A percentile compares a stretch with the other conserved stretches of the same genome.
phyloP scores from a whole-genome alignment of 164 flowering plant genomes.

The Aristolochia californica region DNA sequence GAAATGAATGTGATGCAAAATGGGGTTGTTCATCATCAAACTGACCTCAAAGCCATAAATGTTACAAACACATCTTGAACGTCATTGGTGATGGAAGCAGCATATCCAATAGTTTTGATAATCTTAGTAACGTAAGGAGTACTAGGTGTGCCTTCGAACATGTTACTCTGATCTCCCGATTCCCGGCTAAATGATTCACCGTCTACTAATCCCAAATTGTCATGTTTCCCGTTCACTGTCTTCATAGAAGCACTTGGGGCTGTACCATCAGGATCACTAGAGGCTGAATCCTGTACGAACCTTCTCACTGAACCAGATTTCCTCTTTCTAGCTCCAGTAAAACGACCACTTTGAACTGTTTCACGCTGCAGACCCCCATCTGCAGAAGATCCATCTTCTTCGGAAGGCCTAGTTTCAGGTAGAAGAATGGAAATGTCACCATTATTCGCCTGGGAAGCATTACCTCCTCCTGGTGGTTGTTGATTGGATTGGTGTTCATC shows the following conservation, averaged over 20 bases:
- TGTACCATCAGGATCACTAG: conserved; percentile 10
- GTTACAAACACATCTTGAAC: conserved; percentile 56
- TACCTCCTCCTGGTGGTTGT: conserved; percentile 33
- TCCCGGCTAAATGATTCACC: conserved; percentile 13
- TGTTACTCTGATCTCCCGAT: conserved; percentile 15
- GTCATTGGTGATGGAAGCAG: conserved; percentile 42
- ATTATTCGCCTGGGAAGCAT: conserved; percentile 17
- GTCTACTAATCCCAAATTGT: conserved; percentile 15
- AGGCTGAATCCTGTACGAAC: conserved; percentile 41
- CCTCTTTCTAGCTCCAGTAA: conserved; percentile 66
- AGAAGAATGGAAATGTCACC: conserved; percentile 21
- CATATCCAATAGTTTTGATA: conserved; percentile 57
- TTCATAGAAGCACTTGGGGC: conserved; percentile 14
- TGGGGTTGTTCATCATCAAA: neutral
- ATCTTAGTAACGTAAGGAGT: conserved; percentile 41
- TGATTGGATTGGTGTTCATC: neutral
- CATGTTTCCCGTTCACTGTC: conserved; percentile 10
- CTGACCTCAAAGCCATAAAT: conserved; percentile 72
- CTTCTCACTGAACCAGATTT: conserved; percentile 81
- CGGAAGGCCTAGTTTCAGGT: conserved; percentile 23
- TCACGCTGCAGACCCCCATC: conserved; percentile 17
- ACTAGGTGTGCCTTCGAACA: conserved; percentile 20
- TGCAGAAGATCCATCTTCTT: conserved; percentile 20
- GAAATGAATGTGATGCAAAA: neutral
- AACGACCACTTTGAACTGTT: conserved; percentile 25